Evolutionary conservation across 75 land plant genomes (phyloP).

Genomic region (Azolla pinnata): DNA sequence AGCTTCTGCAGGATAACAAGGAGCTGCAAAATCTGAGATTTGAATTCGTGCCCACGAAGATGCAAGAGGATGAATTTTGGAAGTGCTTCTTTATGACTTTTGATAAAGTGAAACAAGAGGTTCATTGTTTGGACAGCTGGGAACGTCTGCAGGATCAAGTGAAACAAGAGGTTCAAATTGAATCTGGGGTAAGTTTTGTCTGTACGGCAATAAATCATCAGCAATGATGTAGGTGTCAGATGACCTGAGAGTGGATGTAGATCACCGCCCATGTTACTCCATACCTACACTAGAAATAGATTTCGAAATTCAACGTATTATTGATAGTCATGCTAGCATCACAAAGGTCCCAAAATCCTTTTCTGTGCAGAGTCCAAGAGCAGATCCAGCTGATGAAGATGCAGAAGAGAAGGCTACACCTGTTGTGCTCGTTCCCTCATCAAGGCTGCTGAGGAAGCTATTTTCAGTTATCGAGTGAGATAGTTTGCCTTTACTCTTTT

Average conservation of each 20-base stretch:
- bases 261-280: too few relatives aligned
- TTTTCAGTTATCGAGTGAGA: constrained; percentile 67
- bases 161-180: neutral
- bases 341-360: neutral
- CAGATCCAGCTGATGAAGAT: constrained; percentile 28
- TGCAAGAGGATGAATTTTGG: constrained; percentile 41
- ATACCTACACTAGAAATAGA: neutral
- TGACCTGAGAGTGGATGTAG: neutral
- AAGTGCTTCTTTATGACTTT: constrained; percentile 29
- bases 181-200: neutral
- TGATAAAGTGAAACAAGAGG: constrained; percentile 17
- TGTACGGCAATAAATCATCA: neutral
- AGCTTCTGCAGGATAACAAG: constrained; percentile 23
- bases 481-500: too few relatives aligned
- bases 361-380: constrained; percentile 16
- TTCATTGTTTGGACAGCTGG: constrained; percentile 3
- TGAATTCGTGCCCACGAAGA: constrained; percentile 24
- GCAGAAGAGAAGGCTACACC: constrained; percentile 23
- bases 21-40: constrained; percentile 18
- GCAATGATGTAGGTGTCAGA: neutral
- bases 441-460: constrained; percentile 46
- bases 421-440: constrained; percentile 34
- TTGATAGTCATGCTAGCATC: neutral
- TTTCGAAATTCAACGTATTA: neutral
- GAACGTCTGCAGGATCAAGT: neutral